These are phyloP conservation scores for Quercus variabilis DNA, from an alignment of 306 rosid genomes.

Conservation along the genomic window DNA sequence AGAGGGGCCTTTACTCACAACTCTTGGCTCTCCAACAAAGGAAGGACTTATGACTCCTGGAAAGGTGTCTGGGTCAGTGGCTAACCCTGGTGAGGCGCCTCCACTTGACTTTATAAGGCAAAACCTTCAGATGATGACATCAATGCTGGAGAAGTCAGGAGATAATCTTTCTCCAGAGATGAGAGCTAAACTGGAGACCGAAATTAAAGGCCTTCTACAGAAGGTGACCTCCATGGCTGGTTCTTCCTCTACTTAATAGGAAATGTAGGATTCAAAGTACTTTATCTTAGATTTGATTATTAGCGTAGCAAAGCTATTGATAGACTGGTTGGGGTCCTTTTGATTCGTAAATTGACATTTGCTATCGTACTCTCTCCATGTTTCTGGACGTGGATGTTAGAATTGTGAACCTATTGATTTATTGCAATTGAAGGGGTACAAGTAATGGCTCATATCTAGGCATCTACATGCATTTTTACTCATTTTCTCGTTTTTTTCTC, in stretches of 20 bases:
- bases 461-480: background rate
- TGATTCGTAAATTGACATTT: background rate
- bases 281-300: conserved; percentile 1
- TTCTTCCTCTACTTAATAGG: conserved; percentile 27
- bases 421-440: background rate
- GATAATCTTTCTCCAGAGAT: conserved; percentile 54
- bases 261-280: conserved; percentile 3
- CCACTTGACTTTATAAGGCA: conserved; percentile 56
- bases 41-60: conserved; percentile 10
- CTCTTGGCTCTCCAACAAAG: conserved; percentile 9
- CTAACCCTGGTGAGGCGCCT: conserved; percentile 37
- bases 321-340: background rate
- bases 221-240: conserved; percentile 67
- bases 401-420: background rate
- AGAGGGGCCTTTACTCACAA: background rate
- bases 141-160: conserved; percentile 66
- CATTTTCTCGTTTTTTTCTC: background rate
- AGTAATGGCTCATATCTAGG: background rate
- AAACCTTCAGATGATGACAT: conserved; percentile 72
- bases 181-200: conserved; percentile 62
- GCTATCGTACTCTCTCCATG: background rate
- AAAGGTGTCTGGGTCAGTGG: conserved; percentile 14
- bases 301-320: background rate
- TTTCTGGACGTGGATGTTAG: background rate
- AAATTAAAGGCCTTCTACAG: conserved; percentile 55